These are phyloP conservation scores for Cryphonectria parasitica DNA, from an alignment of 2,329 filamentous ascomycete species.

Conservation along the genomic window DNA sequence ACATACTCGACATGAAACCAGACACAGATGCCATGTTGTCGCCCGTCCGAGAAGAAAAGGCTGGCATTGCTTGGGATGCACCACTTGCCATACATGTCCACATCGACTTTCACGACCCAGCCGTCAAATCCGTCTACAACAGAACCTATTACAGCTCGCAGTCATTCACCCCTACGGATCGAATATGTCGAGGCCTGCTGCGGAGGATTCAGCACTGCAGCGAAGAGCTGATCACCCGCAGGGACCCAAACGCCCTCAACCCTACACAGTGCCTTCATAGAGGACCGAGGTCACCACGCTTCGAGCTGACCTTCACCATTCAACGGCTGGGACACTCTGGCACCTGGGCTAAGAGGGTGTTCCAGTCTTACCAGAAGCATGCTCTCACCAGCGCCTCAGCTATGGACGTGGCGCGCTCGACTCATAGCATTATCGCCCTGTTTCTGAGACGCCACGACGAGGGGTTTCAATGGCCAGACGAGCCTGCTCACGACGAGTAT, in stretches of 20 bases:
- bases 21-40: constrained; percentile 17
- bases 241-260: constrained; percentile 52
- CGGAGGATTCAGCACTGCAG: constrained; percentile 56
- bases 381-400: constrained; percentile 48
- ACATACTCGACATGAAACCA: constrained; percentile 9
- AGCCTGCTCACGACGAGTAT: constrained; percentile 45
- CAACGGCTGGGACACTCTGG: constrained; percentile 43
- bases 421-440: constrained; percentile 54
- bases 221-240: constrained; percentile 57
- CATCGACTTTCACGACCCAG: constrained; percentile 50
- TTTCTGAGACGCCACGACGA: constrained; percentile 56
- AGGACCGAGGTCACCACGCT: constrained; percentile 48
- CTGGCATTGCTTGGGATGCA: constrained; percentile 1
- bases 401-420: constrained; percentile 52
- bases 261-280: constrained; percentile 33
- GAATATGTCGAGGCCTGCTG: constrained; percentile 54
- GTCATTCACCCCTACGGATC: constrained; percentile 47
- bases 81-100: constrained; percentile 44
- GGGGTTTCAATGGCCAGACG: constrained; percentile 52
- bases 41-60: constrained; percentile 23
- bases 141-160: constrained; percentile 53
- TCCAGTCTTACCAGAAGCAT: constrained; percentile 55
- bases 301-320: constrained; percentile 53
- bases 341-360: constrained; percentile 49
- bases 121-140: constrained; percentile 46